Base-by-base conservation (phyloP, 768 basidiomycete species). In the Psilocybe cyanescens region DNA sequence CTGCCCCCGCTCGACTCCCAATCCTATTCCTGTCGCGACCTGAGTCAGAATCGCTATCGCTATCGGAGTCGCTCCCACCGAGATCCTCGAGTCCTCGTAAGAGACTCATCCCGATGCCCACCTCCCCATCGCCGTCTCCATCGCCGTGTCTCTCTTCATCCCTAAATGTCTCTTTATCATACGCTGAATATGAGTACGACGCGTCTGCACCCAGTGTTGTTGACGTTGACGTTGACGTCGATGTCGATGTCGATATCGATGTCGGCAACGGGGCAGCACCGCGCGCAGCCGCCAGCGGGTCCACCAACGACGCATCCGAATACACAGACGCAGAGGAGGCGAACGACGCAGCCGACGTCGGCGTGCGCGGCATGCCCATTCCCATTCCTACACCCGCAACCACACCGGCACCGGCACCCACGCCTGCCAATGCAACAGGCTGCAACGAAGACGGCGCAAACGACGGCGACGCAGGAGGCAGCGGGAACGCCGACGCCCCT, bases 361-460 rank as follows among this genome's bases (percentile, higher is more conserved):
- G 49, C 30, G 47, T 11, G 9, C 19, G n/a, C 4, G 49, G 49
- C 30, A 17, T 11, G 2, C 19, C 9, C 11, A 35, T 35, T 2
- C 11, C 33, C 33, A 9, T 35, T 35, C 33, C 33, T 35, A 3
- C 6, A 6, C 33, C 33, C 5, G 41, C 37, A 8, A 3, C 37
- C 8, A 7, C 2, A 7, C 37, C 37, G 1, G 12, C 37, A 37
- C 37, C 37, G 1, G 1, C 92, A 0, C 87, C 91, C 1, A 86
- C 83, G 3, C 85, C 88, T 59, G 89, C 88, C 1, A 84, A 84
- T 56, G 78, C 63, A 5, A 71, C 78, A 3, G 75, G 65, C 29
- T 77, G 81, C 11, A 74, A 64, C 66, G 67, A 67, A 55, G 31
- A 16, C 11, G 41, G n/a, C 12, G 51, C 14, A 29, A 37, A 16